Conservation (phyloP, 306 rosid genomes). For the Rosa rugosa region DNA sequence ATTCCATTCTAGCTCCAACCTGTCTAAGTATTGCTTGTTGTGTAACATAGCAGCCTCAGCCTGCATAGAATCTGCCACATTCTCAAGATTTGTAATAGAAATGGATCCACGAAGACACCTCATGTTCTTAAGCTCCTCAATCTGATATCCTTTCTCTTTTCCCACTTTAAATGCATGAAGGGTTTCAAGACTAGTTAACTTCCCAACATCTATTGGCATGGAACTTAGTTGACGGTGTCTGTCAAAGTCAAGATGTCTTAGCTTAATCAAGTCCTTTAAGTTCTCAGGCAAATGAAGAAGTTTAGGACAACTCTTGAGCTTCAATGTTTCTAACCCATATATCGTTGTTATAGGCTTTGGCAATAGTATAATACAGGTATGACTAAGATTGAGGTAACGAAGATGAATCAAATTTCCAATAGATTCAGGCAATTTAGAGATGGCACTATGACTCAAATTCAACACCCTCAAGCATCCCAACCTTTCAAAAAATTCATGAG, state of each 20-base stretch:
- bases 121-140: conserved; percentile 25
- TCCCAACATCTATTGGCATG: neutral
- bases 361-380: neutral
- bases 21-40: conserved; percentile 23
- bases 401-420: conserved; percentile 1
- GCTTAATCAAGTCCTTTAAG: conserved; percentile 10
- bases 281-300: conserved; percentile 4
- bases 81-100: conserved; percentile 30
- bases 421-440: conserved; percentile 20
- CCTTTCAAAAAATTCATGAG: conserved; percentile 15
- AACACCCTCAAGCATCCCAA: conserved; percentile 18
- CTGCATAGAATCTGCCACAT: conserved; percentile 10
- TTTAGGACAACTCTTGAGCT: conserved; percentile 7
- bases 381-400: conserved; percentile 11
- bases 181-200: conserved; percentile 9
- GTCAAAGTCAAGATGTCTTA: conserved; percentile 27
- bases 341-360: conserved; percentile 6
- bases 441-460: conserved; percentile 23
- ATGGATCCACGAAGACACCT: conserved; percentile 24
- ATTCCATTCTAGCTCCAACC: conserved; percentile 28
- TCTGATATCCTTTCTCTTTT: conserved; percentile 9
- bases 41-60: conserved; percentile 11
- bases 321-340: conserved; percentile 20
- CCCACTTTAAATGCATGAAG: conserved; percentile 10
- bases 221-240: conserved; percentile 10